Evolutionary conservation across 345 rosid genomes (phyloP).

Genomic region (Lepidium africanum): DNA sequence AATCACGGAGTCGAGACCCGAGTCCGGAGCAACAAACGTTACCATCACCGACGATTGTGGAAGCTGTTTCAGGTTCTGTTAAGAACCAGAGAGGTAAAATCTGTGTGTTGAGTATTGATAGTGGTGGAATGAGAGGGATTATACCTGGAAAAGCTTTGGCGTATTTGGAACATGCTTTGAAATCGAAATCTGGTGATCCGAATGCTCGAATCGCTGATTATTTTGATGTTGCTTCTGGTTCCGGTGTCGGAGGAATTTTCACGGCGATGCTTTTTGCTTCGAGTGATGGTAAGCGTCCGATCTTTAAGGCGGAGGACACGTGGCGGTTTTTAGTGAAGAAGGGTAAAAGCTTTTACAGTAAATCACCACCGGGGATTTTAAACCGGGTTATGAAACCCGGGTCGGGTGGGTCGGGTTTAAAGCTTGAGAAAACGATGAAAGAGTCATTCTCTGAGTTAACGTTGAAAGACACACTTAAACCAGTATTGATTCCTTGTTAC

Average conservation of each 20-base stretch:
- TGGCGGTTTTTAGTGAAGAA: conserved; percentile 73
- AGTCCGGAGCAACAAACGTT: conserved; percentile 24
- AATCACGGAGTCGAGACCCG: conserved; percentile 53
- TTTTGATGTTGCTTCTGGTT: conserved; percentile 90
- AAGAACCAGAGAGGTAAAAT: conserved; percentile 94
- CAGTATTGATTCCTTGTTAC: conserved; percentile 82
- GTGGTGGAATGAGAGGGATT: conserved; percentile 90
- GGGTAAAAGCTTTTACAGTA: conserved; percentile 50
- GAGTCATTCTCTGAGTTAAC: conserved; percentile 66
- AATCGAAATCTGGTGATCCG: conserved; percentile 73
- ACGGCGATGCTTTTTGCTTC: conserved; percentile 89
- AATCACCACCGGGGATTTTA: conserved; percentile 27
- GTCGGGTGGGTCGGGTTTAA: conserved; percentile 35
- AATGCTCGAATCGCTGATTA: conserved; percentile 84
- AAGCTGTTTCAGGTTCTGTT: conserved; percentile 24
- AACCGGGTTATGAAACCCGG: conserved; percentile 52
- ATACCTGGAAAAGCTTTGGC: conserved; percentile 84
- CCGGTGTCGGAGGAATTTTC: conserved; percentile 87
- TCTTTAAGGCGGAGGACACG: conserved; percentile 77
- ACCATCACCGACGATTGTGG: background rate
- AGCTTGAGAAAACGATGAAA: conserved; percentile 60
- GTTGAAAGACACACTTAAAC: conserved; percentile 80
- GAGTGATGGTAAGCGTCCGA: conserved; percentile 60
- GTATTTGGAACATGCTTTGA: conserved; percentile 66
- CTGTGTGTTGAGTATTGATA: conserved; percentile 78